Evolutionary conservation across 768 basidiomycete species (phyloP).

Genomic region (Russula virescens): DNA sequence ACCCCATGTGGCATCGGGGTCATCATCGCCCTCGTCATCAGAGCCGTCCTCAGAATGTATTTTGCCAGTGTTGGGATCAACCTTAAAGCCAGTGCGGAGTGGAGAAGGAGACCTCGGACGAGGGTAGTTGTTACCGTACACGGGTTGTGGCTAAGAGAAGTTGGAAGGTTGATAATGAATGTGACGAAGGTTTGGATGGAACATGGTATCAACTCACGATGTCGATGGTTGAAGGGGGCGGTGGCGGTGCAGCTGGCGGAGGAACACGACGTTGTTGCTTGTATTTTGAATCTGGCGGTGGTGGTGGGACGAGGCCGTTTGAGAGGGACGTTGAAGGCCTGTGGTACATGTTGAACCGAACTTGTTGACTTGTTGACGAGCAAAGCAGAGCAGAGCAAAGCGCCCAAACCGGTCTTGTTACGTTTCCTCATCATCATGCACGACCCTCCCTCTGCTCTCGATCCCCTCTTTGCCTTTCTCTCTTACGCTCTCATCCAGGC

Average conservation of each 20-base stretch:
- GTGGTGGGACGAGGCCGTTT: constrained; percentile 29
- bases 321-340: constrained; percentile 26
- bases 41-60: constrained; percentile 38
- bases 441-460: constrained; percentile 34
- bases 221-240: constrained; percentile 35
- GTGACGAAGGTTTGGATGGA: background rate
- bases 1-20: constrained; percentile 36
- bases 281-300: constrained; percentile 22
- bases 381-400: background rate
- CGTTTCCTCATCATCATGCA: constrained; percentile 32
- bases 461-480: constrained; percentile 60
- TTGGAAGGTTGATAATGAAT: constrained; percentile 16
- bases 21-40: constrained; percentile 41
- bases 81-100: constrained; percentile 56
- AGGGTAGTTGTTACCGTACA: constrained; percentile 33
- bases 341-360: constrained; percentile 26
- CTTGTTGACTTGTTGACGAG: constrained; percentile 10
- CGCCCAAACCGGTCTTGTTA: background rate
- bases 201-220: constrained; percentile 31
- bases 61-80: constrained; percentile 50
- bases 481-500: constrained; percentile 52
- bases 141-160: constrained; percentile 39
- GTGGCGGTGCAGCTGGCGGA: constrained; percentile 34
- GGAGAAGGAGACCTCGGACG: constrained; percentile 63
- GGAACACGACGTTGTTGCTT: constrained; percentile 36